These are phyloP conservation scores for Trichoderma semiorbis DNA, from an alignment of 2,329 filamentous ascomycete genomes.

Conservation along the genomic window DNA sequence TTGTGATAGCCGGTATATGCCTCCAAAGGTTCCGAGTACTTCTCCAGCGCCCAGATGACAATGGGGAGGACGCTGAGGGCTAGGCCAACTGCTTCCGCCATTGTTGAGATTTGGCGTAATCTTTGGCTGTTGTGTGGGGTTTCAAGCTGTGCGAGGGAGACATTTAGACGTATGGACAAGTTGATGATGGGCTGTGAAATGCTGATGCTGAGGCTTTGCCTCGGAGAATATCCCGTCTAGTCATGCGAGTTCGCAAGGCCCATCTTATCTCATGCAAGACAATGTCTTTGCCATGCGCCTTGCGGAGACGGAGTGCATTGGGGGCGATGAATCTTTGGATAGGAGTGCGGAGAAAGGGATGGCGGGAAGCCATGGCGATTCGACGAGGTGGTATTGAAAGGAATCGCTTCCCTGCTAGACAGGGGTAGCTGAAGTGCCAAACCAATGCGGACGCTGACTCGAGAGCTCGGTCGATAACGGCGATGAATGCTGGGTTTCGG, in stretches of 20 bases:
- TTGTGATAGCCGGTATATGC: slow-evolving; percentile 12
- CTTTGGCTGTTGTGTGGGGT: background rate
- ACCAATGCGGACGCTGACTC: background rate
- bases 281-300: background rate
- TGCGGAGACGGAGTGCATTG: background rate
- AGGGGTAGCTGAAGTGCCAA: background rate
- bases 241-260: background rate
- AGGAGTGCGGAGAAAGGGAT: background rate
- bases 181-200: background rate
- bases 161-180: background rate
- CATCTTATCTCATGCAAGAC: background rate
- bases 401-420: slow-evolving; percentile 1
- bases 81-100: slow-evolving; percentile 9
- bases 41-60: slow-evolving; percentile 13
- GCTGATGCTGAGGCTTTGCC: background rate
- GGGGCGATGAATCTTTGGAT: background rate
- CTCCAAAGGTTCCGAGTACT: slow-evolving; percentile 11
- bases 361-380: background rate
- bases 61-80: slow-evolving; percentile 12
- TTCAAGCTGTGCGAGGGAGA: background rate
- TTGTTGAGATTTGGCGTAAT: background rate
- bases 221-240: background rate
- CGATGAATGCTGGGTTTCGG: background rate
- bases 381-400: background rate
- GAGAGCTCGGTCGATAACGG: background rate